These are phyloP conservation scores for Aspergillus nidulans DNA, from an alignment of 495 filamentous ascomycete genomes.

Conservation along the genomic window DNA sequence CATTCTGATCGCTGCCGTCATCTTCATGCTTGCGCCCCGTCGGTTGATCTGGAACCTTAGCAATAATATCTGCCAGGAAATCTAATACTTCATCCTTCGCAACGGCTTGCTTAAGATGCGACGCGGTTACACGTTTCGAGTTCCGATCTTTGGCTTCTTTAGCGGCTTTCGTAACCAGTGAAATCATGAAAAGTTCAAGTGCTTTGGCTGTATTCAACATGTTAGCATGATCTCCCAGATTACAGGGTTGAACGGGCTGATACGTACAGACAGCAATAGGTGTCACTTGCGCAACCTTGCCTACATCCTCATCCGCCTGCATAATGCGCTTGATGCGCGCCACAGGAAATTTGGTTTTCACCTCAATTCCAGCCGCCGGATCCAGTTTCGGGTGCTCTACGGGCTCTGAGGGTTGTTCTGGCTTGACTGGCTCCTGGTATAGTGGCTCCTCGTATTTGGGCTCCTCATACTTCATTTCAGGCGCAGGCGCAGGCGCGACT, in stretches of 20 bases:
- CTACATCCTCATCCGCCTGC: conserved; percentile 98
- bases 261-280: conserved; percentile 83
- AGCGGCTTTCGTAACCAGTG: conserved; percentile 80
- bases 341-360: conserved; percentile 95
- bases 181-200: conserved; percentile 95
- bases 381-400: conserved; percentile 18
- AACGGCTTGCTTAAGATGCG: conserved; percentile 87
- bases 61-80: conserved; percentile 87
- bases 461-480: conserved; percentile 24
- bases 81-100: conserved; percentile 84
- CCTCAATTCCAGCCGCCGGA: conserved; percentile 52
- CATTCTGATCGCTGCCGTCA: conserved; percentile 47
- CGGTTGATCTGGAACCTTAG: conserved; percentile 74
- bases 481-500: conserved; percentile 23
- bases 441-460: conserved; percentile 28
- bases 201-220: conserved; percentile 60
- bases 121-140: conserved; percentile 83
- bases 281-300: conserved; percentile 96
- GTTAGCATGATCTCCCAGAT: conserved; percentile 13
- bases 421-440: conserved; percentile 20
- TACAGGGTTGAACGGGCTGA: background rate
- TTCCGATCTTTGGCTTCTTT: conserved; percentile 73
- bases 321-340: conserved; percentile 99
- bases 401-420: conserved; percentile 24
- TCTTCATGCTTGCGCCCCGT: conserved; percentile 51